Conservation (phyloP, 768 basidiomycete genomes). For the Epithele typhae region DNA sequence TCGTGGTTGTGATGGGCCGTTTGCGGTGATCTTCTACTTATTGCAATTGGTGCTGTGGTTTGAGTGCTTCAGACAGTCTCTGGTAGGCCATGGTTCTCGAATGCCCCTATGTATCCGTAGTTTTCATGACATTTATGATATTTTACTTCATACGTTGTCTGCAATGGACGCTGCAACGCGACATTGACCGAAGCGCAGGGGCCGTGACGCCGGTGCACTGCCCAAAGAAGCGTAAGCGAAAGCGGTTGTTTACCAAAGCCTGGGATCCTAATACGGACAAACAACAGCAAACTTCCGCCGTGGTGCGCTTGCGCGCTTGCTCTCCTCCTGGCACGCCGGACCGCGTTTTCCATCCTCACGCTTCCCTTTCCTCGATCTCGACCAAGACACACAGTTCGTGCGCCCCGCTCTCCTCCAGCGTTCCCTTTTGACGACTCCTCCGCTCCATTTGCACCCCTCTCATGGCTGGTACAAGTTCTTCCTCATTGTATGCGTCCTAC, state of each 20-base stretch:
- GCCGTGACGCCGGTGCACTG: too few relatives aligned
- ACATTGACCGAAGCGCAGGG: too few relatives aligned
- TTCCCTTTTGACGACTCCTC: not conserved
- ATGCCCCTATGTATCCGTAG: too few relatives aligned
- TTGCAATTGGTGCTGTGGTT: too few relatives aligned
- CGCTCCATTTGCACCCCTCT: not conserved
- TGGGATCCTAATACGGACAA: slow-evolving; percentile 11
- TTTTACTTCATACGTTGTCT: too few relatives aligned
- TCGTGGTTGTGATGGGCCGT: not conserved
- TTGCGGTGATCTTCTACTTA: too few relatives aligned
- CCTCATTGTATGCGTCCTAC: not conserved
- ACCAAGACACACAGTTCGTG: slow-evolving; percentile 2
- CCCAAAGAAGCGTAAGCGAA: too few relatives aligned
- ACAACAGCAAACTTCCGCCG: not conserved
- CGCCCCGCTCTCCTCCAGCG: not conserved
- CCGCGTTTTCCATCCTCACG: too few relatives aligned
- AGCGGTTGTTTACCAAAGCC: slow-evolving; percentile 17
- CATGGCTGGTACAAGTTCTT: slow-evolving; percentile 6
- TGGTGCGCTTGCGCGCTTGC: not conserved
- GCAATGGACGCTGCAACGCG: too few relatives aligned
- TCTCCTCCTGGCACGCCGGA: not conserved
- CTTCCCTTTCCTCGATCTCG: not conserved
- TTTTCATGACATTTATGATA: too few relatives aligned
- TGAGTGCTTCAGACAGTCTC: too few relatives aligned
- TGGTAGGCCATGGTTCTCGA: too few relatives aligned